phyloP scores from a whole-genome alignment of 768 basidiomycete genomes.

The Agrocybe pediades region DNA sequence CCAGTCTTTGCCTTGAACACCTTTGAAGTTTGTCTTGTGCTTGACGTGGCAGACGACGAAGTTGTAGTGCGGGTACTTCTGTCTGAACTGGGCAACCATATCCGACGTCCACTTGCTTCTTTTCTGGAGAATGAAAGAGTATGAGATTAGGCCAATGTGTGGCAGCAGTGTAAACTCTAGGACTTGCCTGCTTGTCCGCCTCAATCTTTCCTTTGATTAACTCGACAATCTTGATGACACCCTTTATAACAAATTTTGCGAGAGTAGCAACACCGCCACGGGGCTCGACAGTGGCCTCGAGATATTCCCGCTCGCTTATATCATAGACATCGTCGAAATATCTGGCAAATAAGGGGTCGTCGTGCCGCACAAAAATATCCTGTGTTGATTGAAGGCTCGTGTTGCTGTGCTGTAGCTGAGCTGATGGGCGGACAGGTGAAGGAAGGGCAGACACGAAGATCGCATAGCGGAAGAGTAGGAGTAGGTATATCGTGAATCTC shows the following conservation, averaged over 20 bases:
- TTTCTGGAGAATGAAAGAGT: neutral
- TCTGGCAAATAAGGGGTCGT: neutral
- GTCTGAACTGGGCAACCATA: neutral
- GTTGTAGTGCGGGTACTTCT: constrained; percentile 17
- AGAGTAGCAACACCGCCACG: neutral
- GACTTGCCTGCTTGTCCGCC: constrained; percentile 4
- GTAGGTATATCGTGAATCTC: neutral
- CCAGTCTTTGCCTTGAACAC: constrained; percentile 20
- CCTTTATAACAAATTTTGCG: neutral
- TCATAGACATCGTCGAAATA: neutral
- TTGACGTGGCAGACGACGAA: constrained; percentile 21
- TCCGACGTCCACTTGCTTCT: constrained; percentile 6
- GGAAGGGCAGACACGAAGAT: neutral
- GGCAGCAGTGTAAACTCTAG: neutral
- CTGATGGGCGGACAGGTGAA: neutral
- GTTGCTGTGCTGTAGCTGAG: neutral
- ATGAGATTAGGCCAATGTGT: no score
- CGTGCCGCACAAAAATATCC: neutral
- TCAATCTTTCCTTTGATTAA: neutral
- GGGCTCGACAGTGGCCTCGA: neutral
- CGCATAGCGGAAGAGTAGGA: neutral
- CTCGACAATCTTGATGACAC: neutral
- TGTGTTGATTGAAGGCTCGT: neutral
- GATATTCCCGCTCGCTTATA: neutral
- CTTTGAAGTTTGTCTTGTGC: constrained; percentile 14